Conservation (phyloP, 768 basidiomycete species). For the Trametopsis cervina region DNA sequence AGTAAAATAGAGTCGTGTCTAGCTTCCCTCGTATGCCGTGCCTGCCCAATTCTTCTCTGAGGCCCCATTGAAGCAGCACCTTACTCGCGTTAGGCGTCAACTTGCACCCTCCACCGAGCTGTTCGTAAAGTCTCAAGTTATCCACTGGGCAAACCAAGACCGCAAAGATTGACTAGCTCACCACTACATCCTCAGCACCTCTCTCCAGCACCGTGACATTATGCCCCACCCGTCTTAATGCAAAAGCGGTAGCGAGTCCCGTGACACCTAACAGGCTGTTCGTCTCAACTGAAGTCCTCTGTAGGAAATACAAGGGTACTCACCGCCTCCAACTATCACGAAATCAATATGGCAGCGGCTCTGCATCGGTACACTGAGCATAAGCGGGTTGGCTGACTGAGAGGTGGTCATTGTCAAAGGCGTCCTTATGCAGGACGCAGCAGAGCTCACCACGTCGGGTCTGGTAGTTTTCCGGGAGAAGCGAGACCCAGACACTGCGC, state of each 20-base stretch:
- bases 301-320: neutral
- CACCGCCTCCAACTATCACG: conserved; percentile 26
- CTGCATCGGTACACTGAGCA: neutral
- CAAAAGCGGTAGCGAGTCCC: conserved; percentile 27
- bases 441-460: no score
- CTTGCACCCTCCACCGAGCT: conserved; percentile 19
- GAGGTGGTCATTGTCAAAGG: no score
- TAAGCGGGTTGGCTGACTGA: neutral
- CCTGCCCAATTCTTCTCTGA: conserved; percentile 20
- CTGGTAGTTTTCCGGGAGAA: no score
- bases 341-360: conserved; percentile 17
- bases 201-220: conserved; percentile 26
- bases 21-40: conserved; percentile 7
- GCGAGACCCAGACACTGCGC: no score
- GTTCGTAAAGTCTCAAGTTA: neutral
- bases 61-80: conserved; percentile 31
- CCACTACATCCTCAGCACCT: conserved; percentile 9
- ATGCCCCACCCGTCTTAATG: conserved; percentile 26
- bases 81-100: conserved; percentile 32
- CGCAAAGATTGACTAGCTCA: neutral
- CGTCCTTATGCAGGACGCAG: no score
- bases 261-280: conserved; percentile 24
- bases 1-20: neutral
- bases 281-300: no score
- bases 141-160: conserved; percentile 4